These are phyloP conservation scores for Pulveroboletus ravenelii DNA, from an alignment of 768 basidiomycete species.

Conservation along the genomic window DNA sequence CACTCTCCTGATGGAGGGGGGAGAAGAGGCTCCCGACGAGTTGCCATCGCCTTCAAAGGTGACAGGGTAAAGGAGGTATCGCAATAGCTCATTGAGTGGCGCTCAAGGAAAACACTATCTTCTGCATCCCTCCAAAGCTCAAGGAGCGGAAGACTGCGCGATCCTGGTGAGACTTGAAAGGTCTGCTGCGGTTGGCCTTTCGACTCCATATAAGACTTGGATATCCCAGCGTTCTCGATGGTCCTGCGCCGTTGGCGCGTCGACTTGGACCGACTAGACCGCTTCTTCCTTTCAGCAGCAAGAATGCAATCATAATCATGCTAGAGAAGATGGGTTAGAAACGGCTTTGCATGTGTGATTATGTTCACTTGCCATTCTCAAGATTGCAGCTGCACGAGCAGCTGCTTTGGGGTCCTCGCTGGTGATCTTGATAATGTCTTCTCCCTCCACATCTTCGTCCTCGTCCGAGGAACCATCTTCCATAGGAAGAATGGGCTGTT, in stretches of 20 bases:
- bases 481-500: background rate
- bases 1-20: conserved; percentile 37
- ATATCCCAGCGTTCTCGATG: conserved; percentile 27
- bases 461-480: conserved; percentile 21
- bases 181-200: conserved; percentile 12
- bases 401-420: conserved; percentile 83
- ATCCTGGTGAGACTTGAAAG: conserved; percentile 26
- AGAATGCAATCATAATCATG: conserved; percentile 82
- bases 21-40: background rate
- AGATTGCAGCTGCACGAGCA: conserved; percentile 87
- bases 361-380: conserved; percentile 65
- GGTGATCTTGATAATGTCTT: conserved; percentile 71
- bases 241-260: conserved; percentile 38
- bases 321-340: conserved; percentile 32
- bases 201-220: conserved; percentile 20
- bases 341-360: background rate
- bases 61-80: conserved; percentile 16
- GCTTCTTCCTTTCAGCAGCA: conserved; percentile 28
- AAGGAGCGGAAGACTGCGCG: conserved; percentile 29
- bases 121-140: conserved; percentile 29
- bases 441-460: conserved; percentile 33
- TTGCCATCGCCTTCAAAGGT: conserved; percentile 8
- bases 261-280: conserved; percentile 27
- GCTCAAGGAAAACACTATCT: conserved; percentile 28
- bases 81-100: conserved; percentile 16